Base-by-base conservation (phyloP, 2,329 filamentous ascomycete species). In the Cadophora sp. region DNA sequence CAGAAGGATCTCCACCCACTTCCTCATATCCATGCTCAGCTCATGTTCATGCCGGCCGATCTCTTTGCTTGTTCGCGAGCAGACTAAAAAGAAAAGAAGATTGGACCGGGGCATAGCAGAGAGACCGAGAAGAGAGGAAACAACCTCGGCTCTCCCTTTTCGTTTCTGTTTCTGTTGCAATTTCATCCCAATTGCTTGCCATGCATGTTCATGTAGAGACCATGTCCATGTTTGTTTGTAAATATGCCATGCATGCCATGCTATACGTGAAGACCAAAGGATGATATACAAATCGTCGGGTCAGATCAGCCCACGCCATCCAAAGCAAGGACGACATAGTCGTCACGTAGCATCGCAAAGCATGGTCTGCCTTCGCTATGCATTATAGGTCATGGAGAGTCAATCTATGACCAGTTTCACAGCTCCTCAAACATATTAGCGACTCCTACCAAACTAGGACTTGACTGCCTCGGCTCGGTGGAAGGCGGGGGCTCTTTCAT, bases 401-500 rank as follows among this genome's bases (percentile, higher is more conserved):
- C 12, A 16, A 22, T n/a, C 14, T 11, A 59, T 29, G 11, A 29
- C 16, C 7, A 16, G 24, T 55, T 12, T 62, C 46, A 68, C 11
- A 14, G 56, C 34, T 73, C 71, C 43, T 71, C 74, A 67, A 77
- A 78, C 73, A 77, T 75, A 16, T 70, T 67, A 9, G 77, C 75
- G 24, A 78, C 73, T 4, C 75, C 76, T 29, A 77, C 77, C 12
- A 78, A 67, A 66, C 67, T 69, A 8, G 76, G 75, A 67, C 72
- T 75, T n/a, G 65, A 24, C 31, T 53, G 59, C 29, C 70, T 65
- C 16, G 64, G 48, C 26, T 64, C 67, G 9, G 64, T 59, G n/a
- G 64, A 62, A 16, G 68, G 65, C 22, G 70, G 64, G 24, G 71
- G 79, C n/a, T 81, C 82, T 62, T 82, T 89, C 87, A 91, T 88